These are phyloP conservation scores for Lentinus tigrinus DNA, from an alignment of 768 basidiomycete species.

Conservation along the genomic window DNA sequence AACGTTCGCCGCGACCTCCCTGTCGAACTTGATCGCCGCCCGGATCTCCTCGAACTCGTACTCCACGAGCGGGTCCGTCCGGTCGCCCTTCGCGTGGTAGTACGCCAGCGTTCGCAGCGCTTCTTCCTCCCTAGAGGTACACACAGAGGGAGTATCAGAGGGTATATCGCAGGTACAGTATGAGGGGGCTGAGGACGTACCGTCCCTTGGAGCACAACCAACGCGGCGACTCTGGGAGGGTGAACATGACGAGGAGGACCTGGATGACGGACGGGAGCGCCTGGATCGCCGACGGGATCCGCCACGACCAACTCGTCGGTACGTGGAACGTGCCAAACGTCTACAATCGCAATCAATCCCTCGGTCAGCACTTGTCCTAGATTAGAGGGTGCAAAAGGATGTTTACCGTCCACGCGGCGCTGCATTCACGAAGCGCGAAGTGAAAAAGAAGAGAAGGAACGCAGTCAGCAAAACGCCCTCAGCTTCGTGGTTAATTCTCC, in stretches of 20 bases:
- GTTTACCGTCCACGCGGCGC: slow-evolving; percentile 27
- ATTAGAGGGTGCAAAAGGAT: too few relatives aligned
- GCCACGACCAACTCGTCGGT: slow-evolving; percentile 40
- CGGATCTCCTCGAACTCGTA: slow-evolving; percentile 69
- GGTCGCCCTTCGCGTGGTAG: slow-evolving; percentile 41
- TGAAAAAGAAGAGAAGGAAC: not conserved
- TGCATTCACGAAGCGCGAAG: not conserved
- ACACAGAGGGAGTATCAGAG: not conserved
- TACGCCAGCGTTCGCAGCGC: slow-evolving; percentile 38
- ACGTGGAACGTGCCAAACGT: slow-evolving; percentile 46
- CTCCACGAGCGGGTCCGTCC: slow-evolving; percentile 52
- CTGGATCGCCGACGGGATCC: slow-evolving; percentile 42
- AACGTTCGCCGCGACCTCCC: slow-evolving; percentile 35
- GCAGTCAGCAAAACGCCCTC: too few relatives aligned
- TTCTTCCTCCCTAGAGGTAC: slow-evolving; percentile 27
- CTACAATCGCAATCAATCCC: not conserved
- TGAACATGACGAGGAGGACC: slow-evolving; percentile 38
- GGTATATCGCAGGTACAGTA: not conserved
- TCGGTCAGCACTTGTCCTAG: not conserved
- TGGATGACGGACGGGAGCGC: slow-evolving; percentile 30
- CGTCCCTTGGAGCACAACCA: slow-evolving; percentile 38
- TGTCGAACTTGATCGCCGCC: slow-evolving; percentile 38
- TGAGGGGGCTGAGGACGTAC: slow-evolving; percentile 12
- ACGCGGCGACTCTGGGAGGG: slow-evolving; percentile 38
- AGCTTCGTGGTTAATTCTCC: too few relatives aligned